Base-by-base conservation (phyloP, 805 yeast species). In the Candida caryicola region DNA sequence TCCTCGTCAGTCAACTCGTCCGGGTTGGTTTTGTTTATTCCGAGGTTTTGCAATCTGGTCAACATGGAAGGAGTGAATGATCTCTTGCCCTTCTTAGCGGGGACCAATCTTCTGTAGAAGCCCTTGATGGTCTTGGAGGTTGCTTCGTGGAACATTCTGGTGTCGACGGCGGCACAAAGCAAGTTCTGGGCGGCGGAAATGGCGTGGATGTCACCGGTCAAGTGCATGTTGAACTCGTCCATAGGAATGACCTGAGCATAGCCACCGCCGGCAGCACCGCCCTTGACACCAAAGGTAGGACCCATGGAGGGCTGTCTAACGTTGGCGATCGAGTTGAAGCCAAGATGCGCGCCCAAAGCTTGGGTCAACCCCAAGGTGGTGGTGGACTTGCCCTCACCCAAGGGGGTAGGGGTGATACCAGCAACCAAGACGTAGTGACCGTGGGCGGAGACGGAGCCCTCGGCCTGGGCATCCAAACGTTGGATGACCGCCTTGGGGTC, bases 241-340 rank as follows among this genome's bases (percentile, higher is more conserved):
- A 84, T 84, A 46, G 93, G 93, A 58, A 84, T 82, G 23, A 84
- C 93, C 63, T 84, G 91, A 19, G 93, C 81, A 57, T 83, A 84
- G 43, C 93, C 93, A 61, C 93, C 91, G 59, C 93, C 93, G 5
- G 93, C 93, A 50, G 93, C 93, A 66, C 93, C 93, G 64, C 93
- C 93, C 61, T 84, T 84, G 50, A 84, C 82, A 66, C 93, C 93
- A 54, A 84, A 84, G 14, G 93, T 84, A 47, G 93, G 93, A 39
- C 93, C 93, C 90, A 84, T 82, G 6, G 89, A 81, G 17, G 93
- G 93, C 60, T 84, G 93, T 71, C 93, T 77, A 36, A 84, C 93
- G 57, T 83, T 84, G 47, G 91, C 93, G 55, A 84, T 74, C 10
- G 82, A 82, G 42, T 82, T 78, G 49, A 76, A 71, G 36, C 77